Evolutionary conservation across 129 eudicot species (phyloP).

Genomic region (Flaveria linearis): DNA sequence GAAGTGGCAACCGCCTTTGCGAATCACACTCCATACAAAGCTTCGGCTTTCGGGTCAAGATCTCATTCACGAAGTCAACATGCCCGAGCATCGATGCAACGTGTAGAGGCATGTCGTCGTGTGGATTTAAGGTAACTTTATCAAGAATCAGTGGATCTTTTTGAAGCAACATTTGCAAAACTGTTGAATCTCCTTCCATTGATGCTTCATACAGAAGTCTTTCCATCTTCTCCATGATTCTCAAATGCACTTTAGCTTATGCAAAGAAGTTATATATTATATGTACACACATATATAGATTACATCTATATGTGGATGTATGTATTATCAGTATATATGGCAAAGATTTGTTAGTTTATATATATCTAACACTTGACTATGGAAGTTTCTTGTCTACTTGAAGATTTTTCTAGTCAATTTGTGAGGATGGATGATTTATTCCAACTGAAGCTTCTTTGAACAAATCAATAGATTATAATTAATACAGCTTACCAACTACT

Average conservation of each 20-base stretch:
- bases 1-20: slow-evolving; percentile 43
- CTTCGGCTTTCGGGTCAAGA: slow-evolving; percentile 42
- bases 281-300: background rate
- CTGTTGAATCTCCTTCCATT: slow-evolving; percentile 28
- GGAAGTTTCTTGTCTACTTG: background rate
- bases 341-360: background rate
- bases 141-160: slow-evolving; percentile 50
- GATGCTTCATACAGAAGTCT: slow-evolving; percentile 45
- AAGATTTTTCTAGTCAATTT: slow-evolving; percentile 12
- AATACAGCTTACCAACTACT: background rate
- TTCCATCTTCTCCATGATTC: slow-evolving; percentile 25
- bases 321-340: background rate
- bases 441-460: slow-evolving; percentile 11
- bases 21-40: slow-evolving; percentile 47
- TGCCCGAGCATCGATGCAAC: slow-evolving; percentile 50
- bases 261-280: background rate
- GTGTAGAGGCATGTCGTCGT: slow-evolving; percentile 44
- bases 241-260: background rate
- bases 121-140: slow-evolving; percentile 22
- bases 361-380: background rate
- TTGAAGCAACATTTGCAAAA: slow-evolving; percentile 35
- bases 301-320: background rate
- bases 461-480: background rate
- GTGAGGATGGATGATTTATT: background rate
- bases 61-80: slow-evolving; percentile 31